A percentile compares a stretch with the other conserved stretches of the same genome.
Evolutionary conservation across 179 eudicot species (phyloP).

Genomic region (Corrigiola litoralis): DNA sequence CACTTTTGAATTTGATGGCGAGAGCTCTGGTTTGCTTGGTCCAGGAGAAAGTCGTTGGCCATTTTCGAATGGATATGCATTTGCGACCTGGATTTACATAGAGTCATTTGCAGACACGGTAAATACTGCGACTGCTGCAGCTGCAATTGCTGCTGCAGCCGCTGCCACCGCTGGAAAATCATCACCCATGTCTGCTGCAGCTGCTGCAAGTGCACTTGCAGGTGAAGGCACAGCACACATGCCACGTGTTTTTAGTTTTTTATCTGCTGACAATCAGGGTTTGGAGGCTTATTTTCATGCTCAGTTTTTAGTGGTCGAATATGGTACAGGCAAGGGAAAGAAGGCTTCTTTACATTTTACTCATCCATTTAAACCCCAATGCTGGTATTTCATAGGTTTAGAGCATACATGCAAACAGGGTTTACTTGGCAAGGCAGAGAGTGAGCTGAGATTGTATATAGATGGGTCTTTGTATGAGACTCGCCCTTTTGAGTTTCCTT

Average conservation of each 20-base stretch:
- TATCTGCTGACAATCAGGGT: conserved; percentile 95
- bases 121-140: conserved; percentile 96
- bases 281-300: conserved; percentile 99
- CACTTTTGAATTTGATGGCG: conserved; percentile 98
- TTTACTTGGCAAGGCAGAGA: conserved; percentile 88
- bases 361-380: conserved; percentile 96
- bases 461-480: conserved; percentile 92
- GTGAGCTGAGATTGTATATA: conserved; percentile 84
- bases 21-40: conserved; percentile 97
- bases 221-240: conserved; percentile 98
- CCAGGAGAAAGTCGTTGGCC: conserved; percentile 99
- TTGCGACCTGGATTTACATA: conserved; percentile 93
- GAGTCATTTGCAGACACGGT: conserved; percentile 96
- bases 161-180: conserved; percentile 94
- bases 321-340: conserved; percentile 89
- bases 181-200: conserved; percentile 96
- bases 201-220: conserved; percentile 98
- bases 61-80: conserved; percentile 83
- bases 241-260: conserved; percentile 96
- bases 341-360: conserved; percentile 94
- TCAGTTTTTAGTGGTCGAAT: conserved; percentile 95
- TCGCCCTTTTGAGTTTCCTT: conserved; percentile 85
- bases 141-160: conserved; percentile 98
- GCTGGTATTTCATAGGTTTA: conserved; percentile 96
- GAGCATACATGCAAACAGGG: conserved; percentile 95